These are phyloP conservation scores for Euphorbia lathyris DNA, from an alignment of 345 rosid species.

Conservation along the genomic window DNA sequence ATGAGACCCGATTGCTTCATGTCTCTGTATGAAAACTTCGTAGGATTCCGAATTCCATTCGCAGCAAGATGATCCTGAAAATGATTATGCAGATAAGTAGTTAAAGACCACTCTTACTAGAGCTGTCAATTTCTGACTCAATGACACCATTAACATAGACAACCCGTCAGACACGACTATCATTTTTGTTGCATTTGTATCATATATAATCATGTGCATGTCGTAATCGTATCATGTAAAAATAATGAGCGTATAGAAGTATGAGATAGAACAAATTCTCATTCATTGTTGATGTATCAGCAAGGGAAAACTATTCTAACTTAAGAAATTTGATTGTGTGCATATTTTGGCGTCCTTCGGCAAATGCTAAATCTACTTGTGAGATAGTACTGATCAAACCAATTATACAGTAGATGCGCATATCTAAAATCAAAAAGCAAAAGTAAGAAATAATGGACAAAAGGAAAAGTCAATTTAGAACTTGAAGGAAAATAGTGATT, in stretches of 20 bases:
- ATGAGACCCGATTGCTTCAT: constrained; percentile 45
- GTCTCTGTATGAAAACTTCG: constrained; percentile 37
- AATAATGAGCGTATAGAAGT: background rate
- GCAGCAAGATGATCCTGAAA: constrained; percentile 52
- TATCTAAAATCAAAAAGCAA: constrained; percentile 12
- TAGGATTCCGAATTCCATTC: constrained; percentile 41
- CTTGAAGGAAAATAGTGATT: constrained; percentile 10
- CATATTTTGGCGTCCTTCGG: background rate
- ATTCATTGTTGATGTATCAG: background rate
- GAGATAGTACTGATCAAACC: background rate
- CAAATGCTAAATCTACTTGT: background rate
- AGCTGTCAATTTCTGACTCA: too few species aligned
- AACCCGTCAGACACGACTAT: too few species aligned
- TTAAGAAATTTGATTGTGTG: background rate
- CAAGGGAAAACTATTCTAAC: background rate
- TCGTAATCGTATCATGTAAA: background rate
- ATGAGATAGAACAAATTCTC: background rate
- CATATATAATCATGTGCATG: background rate
- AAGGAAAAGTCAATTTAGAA: background rate
- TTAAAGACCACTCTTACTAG: too few species aligned
- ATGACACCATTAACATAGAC: too few species aligned
- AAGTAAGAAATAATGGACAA: background rate
- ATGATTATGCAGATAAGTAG: constrained; percentile 18
- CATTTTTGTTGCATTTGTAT: too few species aligned
- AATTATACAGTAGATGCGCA: background rate